Evolutionary conservation across 371 early-diverging fungal species (phyloP), one percentile per base, ranked within the genome.

Genomic region (Mortierella sp.): DNA sequence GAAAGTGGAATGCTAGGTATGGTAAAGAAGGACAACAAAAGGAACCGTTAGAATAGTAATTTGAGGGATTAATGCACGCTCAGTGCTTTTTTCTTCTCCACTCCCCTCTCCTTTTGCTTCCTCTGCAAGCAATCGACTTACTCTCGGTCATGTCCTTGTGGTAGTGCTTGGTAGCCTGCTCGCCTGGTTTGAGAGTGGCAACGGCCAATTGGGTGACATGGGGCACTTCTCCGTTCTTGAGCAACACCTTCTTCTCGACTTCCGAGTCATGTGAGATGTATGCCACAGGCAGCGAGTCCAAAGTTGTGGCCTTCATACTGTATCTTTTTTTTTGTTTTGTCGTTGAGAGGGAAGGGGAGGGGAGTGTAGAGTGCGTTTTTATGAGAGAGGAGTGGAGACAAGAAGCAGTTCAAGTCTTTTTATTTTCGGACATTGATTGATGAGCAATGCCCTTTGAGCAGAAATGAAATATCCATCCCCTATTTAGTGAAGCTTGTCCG

Each of bases 81-180:
- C 44, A 4, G 21, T 51, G 51, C 21, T 49, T 49, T 29, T 27
- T 27, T 8, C 27, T 8, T 12, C 5, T 14, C 14, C 0, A 0
- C 55, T 2, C 6, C 11, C n/a, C 55, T 32, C 3, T 55, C 16
- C n/a, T 10, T 18, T 54, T 38, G 68, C 24, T n/a, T 0, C 49
- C 65, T 12, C 70, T 6, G 41, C 16, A 18, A 18, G 14, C 10
- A 56, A 43, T 55, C 41, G 72, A 14, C 77, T 74, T 85, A 85
- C 86, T 87, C 78, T 87, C 87, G 18, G 87, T 87, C 87, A 87
- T 87, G 63, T 87, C 87, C 29, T 75, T 63, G 73, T 87, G 87
- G 46, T 32, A 48, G 63, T 87, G 87, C 71, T 68, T 78, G 24
- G 87, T 49, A 4, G 84, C 83, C 24, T 77, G 79, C 56, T 87